Base-by-base conservation (phyloP, 768 basidiomycete genomes). In the Cystobasidium ongulense region DNA sequence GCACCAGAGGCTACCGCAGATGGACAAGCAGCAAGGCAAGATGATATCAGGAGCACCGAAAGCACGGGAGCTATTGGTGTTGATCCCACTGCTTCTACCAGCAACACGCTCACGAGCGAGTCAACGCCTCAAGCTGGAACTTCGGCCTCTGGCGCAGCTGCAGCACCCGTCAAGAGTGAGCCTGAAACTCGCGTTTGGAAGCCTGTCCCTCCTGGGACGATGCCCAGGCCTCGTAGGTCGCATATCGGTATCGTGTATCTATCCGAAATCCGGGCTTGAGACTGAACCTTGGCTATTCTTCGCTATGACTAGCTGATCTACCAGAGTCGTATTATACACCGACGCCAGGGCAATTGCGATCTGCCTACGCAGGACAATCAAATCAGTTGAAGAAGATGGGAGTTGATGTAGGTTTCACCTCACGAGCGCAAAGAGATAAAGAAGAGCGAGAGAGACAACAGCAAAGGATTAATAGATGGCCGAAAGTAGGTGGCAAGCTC, bases 281-380 rank as follows among this genome's bases (percentile, higher is more conserved):
- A 54, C 52, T n/a, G 13, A 13, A 46, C 43, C 36, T 17, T 21
- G 36, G 15, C 17, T 15, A 29, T 18, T 7, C n/a, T 43, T 15
- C 15, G 10, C 29, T 23, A 29, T 15, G 23, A 10, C 29, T 27
- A 73, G 68, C 59, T 35, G 74, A 72, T 15, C 50, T 71, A 52
- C 74, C 74, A 59, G 67, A 70, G 39, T 75, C 74, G 8, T 73
- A 46, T 43, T 63, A 53, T 50, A 39, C 68, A 5, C 74, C 74
- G 3, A 75, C 74, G 18, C 41, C 70, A 35, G 43, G 66, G 31
- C 53, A 75, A 39, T 46, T 75, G 35, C 31, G 65, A 23, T 52
- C 66, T 4, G 74, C 74, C 13, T 61, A 70, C 39, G 57, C 35
- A 17, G 54, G 71, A 23, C 54, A 71, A 27, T 25, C 33, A 25